Percentiles rank a stretch among this genome's conserved stretches.
These are phyloP conservation scores for Epichloe gansuensis DNA, from an alignment of 2,329 filamentous ascomycete species.

Conservation along the genomic window DNA sequence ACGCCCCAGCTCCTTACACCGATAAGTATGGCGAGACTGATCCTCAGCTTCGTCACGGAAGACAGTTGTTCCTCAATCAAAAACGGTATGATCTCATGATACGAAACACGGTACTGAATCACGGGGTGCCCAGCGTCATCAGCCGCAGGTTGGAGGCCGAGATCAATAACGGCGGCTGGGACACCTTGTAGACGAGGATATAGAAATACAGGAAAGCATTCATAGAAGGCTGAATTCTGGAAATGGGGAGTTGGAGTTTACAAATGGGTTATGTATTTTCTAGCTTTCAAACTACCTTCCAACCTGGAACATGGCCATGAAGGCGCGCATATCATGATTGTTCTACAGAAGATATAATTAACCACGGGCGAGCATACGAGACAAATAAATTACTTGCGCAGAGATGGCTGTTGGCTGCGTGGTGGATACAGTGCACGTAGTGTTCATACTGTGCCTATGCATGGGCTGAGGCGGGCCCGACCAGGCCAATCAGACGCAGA, in stretches of 20 bases:
- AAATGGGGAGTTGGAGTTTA: neutral
- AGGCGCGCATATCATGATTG: neutral
- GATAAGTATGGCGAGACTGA: conserved; percentile 95
- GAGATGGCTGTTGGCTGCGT: too few species aligned
- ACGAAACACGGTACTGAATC: conserved; percentile 73
- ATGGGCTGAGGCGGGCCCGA: conserved; percentile 4
- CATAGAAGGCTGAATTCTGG: conserved; percentile 5
- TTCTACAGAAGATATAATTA: neutral
- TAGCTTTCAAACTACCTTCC: neutral
- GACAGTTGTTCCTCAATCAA: conserved; percentile 87
- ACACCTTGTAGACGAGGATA: conserved; percentile 42
- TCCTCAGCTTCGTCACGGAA: conserved; percentile 72
- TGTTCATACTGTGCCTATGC: conserved; percentile 7
- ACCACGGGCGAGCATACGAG: neutral
- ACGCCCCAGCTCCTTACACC: conserved; percentile 79
- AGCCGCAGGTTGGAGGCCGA: conserved; percentile 84
- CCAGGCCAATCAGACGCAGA: conserved; percentile 15
- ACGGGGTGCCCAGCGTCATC: conserved; percentile 81
- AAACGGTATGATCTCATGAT: conserved; percentile 84
- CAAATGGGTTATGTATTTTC: neutral
- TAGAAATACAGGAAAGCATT: neutral
- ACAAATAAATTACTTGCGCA: too few species aligned
- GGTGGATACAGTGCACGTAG: conserved; percentile 5
- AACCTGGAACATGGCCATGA: neutral
- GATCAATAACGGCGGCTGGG: conserved; percentile 96